A percentile compares a stretch with the other conserved stretches of the same genome.
These are phyloP conservation scores for Chalciporus pseudorubinellus DNA, from an alignment of 768 basidiomycete genomes.

Conservation along the genomic window DNA sequence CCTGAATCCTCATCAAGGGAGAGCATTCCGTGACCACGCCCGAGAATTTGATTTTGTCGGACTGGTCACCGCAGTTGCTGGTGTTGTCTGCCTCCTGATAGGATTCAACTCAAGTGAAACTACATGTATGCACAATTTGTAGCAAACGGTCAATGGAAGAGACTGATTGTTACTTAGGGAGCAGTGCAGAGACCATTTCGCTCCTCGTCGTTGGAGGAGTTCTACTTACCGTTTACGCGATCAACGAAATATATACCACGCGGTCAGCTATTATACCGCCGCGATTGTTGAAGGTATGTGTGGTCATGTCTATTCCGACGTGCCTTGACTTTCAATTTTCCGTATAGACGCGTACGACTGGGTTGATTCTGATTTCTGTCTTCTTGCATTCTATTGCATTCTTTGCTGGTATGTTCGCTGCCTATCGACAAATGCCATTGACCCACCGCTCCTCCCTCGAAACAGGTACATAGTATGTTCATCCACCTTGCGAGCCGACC, in stretches of 20 bases:
- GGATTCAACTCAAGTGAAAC: conserved; percentile 38
- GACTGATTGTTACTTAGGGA: conserved; percentile 23
- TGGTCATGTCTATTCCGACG: neutral
- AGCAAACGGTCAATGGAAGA: neutral
- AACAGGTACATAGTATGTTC: conserved; percentile 28
- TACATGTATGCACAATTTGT: conserved; percentile 22
- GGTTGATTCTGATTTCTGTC: conserved; percentile 27
- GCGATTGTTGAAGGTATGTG: conserved; percentile 34
- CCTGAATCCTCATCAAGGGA: conserved; percentile 34
- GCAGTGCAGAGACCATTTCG: conserved; percentile 32
- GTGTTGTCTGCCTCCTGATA: conserved; percentile 37
- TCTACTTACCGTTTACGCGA: conserved; percentile 27
- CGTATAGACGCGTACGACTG: conserved; percentile 38
- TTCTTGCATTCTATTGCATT: conserved; percentile 37
- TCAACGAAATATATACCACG: conserved; percentile 37
- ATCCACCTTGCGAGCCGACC: neutral
- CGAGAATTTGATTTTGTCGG: conserved; percentile 41
- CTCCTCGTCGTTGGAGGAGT: conserved; percentile 35
- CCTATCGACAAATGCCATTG: neutral
- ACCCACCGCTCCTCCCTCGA: neutral
- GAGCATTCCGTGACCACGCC: conserved; percentile 31
- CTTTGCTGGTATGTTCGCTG: conserved; percentile 27
- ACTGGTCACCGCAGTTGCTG: conserved; percentile 32
- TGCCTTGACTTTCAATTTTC: neutral
- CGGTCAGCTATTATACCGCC: conserved; percentile 40